These are phyloP conservation scores for Trichosporon coremiiforme DNA, from an alignment of 1,284 basidiomycete genomes.

Conservation along the genomic window DNA sequence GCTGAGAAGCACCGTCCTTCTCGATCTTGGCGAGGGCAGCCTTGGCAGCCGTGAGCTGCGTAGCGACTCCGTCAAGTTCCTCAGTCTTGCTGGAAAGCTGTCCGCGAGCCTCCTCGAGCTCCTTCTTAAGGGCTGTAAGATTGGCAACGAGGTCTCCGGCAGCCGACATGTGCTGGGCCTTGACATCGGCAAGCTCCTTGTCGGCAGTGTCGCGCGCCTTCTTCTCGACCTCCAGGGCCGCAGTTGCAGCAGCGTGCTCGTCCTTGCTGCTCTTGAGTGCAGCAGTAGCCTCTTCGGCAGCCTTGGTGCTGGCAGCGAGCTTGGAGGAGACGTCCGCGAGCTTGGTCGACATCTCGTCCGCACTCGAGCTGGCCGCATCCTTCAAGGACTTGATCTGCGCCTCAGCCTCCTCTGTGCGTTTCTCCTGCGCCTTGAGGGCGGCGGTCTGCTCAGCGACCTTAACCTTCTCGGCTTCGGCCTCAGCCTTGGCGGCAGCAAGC, in stretches of 20 bases:
- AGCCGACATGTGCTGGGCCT: slow-evolving; percentile 3
- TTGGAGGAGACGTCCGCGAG: slow-evolving; percentile 4
- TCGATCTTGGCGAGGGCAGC: slow-evolving; percentile 6
- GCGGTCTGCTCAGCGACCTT: background rate
- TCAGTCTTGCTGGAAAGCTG: slow-evolving; percentile 8
- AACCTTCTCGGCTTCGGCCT: slow-evolving; percentile 19
- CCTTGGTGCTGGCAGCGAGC: slow-evolving; percentile 7
- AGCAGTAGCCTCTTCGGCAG: background rate
- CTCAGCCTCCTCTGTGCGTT: background rate
- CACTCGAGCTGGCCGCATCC: background rate
- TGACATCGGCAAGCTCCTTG: slow-evolving; percentile 18
- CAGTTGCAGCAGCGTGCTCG: background rate
- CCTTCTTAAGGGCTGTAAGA: slow-evolving; percentile 12
- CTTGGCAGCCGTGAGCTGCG: slow-evolving; percentile 7
- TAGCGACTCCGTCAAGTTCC: slow-evolving; percentile 6
- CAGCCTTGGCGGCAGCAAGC: slow-evolving; percentile 19
- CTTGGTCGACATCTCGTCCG: slow-evolving; percentile 1
- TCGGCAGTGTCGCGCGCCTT: slow-evolving; percentile 9
- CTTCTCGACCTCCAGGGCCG: background rate
- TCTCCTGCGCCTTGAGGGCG: slow-evolving; percentile 19
- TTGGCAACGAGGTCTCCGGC: slow-evolving; percentile 8
- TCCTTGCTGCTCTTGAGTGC: slow-evolving; percentile 7
- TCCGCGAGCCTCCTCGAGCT: slow-evolving; percentile 16
- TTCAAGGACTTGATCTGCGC: slow-evolving; percentile 6
- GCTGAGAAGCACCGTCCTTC: slow-evolving; percentile 1